Conservation (phyloP, 768 basidiomycete genomes). For the Lyophyllum decastes region DNA sequence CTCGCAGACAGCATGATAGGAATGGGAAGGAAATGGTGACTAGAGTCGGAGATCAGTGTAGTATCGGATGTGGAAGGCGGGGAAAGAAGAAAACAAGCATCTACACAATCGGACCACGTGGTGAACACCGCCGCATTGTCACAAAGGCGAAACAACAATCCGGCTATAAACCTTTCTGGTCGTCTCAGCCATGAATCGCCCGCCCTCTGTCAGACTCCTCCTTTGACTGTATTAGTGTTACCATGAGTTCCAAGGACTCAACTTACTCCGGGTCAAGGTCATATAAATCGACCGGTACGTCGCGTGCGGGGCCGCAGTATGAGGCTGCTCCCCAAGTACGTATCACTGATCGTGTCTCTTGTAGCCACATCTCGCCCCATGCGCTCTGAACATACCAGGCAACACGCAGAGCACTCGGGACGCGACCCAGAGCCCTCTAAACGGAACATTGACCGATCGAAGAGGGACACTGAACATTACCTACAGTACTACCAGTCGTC, state of each 20-base stretch:
- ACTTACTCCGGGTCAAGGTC: slow-evolving; percentile 11
- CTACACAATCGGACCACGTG: not conserved
- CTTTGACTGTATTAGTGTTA: not conserved
- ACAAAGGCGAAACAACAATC: slow-evolving; percentile 17
- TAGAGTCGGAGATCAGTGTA: not conserved
- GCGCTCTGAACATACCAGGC: slow-evolving; percentile 11
- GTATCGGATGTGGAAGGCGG: not conserved
- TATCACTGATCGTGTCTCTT: slow-evolving; percentile 9
- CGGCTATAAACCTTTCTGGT: not conserved
- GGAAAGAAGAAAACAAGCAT: not conserved
- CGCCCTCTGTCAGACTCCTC: not conserved
- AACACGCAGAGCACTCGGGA: slow-evolving; percentile 13
- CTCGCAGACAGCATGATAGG: not conserved
- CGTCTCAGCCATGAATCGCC: slow-evolving; percentile 12
- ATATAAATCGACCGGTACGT: slow-evolving; percentile 12
- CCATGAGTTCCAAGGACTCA: slow-evolving; percentile 16
- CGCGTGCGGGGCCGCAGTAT: slow-evolving; percentile 3
- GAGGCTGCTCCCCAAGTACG: slow-evolving; percentile 1
- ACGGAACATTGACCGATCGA: slow-evolving; percentile 7
- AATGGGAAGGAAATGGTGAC: not conserved
- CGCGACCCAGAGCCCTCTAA: slow-evolving; percentile 5
- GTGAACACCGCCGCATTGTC: slow-evolving; percentile 3
- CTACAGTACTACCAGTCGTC: slow-evolving; percentile 54
- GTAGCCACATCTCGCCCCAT: slow-evolving; percentile 4
- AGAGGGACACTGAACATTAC: slow-evolving; percentile 17